Percentiles rank a stretch among this genome's conserved stretches.
Evolutionary conservation across 2,329 filamentous ascomycete species (phyloP).

Genomic region (Truncatella angustata): DNA sequence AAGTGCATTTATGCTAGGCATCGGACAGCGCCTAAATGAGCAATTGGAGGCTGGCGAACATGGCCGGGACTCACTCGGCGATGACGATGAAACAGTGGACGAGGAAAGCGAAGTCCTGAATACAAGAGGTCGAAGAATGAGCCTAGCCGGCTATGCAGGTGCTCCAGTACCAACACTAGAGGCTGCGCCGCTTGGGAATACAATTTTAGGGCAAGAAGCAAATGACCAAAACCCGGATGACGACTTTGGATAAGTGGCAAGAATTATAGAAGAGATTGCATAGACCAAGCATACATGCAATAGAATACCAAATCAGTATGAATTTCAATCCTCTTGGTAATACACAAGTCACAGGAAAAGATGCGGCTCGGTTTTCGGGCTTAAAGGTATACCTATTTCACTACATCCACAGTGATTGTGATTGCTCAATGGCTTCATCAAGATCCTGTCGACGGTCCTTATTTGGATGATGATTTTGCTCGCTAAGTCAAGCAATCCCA

Average conservation of each 20-base stretch:
- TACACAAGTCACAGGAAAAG: too few relatives aligned
- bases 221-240: constrained; percentile 21
- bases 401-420: too few relatives aligned
- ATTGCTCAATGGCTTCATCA: too few relatives aligned
- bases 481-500: too few relatives aligned
- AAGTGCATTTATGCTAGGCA: constrained; percentile 48
- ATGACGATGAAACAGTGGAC: constrained; percentile 22
- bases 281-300: background rate
- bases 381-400: too few relatives aligned
- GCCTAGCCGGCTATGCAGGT: constrained; percentile 46
- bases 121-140: constrained; percentile 52
- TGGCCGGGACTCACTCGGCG: constrained; percentile 15
- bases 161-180: constrained; percentile 42
- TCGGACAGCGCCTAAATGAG: constrained; percentile 50
- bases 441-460: too few relatives aligned
- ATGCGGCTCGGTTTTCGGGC: too few relatives aligned
- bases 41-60: constrained; percentile 37
- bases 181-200: constrained; percentile 43
- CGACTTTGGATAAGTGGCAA: constrained; percentile 22
- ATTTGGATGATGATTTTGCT: too few relatives aligned
- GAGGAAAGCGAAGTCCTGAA: constrained; percentile 43
- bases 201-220: constrained; percentile 16
- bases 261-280: background rate
- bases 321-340: background rate
- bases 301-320: background rate